Evolutionary conservation across 2,329 filamentous ascomycete genomes (phyloP), one percentile per base, ranked within the genome.

Genomic region (Aspergillus unguis): DNA sequence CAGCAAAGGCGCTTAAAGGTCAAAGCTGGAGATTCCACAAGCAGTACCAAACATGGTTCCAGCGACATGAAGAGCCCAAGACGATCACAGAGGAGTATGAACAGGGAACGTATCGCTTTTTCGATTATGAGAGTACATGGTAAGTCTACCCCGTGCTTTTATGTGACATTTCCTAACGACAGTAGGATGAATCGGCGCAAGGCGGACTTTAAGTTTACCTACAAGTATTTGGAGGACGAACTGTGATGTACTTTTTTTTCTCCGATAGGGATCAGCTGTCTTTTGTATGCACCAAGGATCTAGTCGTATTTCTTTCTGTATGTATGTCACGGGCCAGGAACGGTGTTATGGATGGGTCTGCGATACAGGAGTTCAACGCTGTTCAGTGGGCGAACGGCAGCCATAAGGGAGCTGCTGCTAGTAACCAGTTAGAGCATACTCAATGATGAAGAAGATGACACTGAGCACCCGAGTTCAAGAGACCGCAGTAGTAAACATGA

Each of bases 1-100:
- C 94, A 1, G 94, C 94, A 10, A 96, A 95, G 74, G 90, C 94
- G n/a, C 77, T 99, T 48, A 99, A 99, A 76, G 89, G 92, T 61
- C 94, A 99, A 73, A 96, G 92, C 73, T 99, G 94, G 94, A 84
- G 94, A 52, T 99, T 99, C 71, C 94, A 99, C 76, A 99, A 99
- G 79, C 94, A 97, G 72, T 99, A 99, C 69, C 94, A 96, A 73
- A 99, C 94, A 1, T 99, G 94, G 94, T 99, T 99, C 68, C 94
- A 99, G 73, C 83, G 94, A 47, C 94, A 99, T 62, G 94, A 99
- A 69, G 94, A 99, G 77, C 94, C 94, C 17, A 99, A 99, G 79
- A 92, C 86, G 63, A 99, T 99, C 67, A 97, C 94, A 0, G 94
- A 99, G 73, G 94, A 99, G 75, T 97, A 90, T 68, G 94, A 99